Conservation (phyloP, 108 stramenopile genomes). For the Discostella stelligeroides region DNA sequence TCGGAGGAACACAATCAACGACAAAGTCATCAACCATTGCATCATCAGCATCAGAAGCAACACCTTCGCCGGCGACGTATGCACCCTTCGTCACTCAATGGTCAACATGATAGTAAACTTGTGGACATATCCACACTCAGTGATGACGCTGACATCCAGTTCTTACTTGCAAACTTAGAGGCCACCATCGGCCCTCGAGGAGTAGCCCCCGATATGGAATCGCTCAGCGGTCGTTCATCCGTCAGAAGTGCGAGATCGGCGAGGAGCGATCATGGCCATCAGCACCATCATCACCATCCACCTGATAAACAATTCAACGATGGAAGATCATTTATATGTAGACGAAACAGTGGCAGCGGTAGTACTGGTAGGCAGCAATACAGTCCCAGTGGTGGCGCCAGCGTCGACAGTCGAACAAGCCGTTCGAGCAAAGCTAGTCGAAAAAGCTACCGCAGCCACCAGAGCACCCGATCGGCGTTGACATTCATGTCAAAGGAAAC, state of each 20-base stretch:
- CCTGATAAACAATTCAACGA: background rate
- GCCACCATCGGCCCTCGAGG: slow-evolving; percentile 47
- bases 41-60: no score
- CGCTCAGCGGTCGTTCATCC: slow-evolving; percentile 26
- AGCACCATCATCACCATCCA: background rate
- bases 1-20: no score
- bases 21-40: no score
- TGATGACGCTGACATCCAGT: slow-evolving; percentile 19
- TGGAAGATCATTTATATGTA: background rate
- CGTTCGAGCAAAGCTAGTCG: slow-evolving; percentile 36
- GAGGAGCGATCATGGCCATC: background rate
- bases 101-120: no score
- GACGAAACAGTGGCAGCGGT: background rate
- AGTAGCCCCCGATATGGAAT: slow-evolving; percentile 51
- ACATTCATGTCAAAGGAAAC: slow-evolving; percentile 41
- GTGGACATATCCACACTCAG: no score
- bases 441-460: slow-evolving; percentile 35
- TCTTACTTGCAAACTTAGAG: slow-evolving; percentile 48
- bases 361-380: slow-evolving; percentile 23
- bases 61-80: no score
- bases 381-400: slow-evolving; percentile 22
- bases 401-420: slow-evolving; percentile 42
- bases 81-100: no score
- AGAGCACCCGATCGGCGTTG: slow-evolving; percentile 38
- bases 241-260: background rate